phyloP scores from a whole-genome alignment of 306 rosid species.

The Rosa multiflora region DNA sequence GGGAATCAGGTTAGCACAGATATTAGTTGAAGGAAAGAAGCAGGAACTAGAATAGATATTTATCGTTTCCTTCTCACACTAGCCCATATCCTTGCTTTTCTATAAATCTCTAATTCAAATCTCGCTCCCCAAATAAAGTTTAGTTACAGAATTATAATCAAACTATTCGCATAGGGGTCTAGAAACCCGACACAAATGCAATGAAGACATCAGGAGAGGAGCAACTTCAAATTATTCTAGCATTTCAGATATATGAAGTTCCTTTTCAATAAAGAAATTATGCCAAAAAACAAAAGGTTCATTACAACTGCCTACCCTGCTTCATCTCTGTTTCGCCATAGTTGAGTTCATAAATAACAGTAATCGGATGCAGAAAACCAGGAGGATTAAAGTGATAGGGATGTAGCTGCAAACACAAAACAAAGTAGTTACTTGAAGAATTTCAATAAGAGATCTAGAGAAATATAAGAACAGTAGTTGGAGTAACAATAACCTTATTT shows the following conservation, averaged over 20 bases:
- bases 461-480: not conserved
- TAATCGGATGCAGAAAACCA: constrained; percentile 79
- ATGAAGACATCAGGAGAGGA: not conserved
- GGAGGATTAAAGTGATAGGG: constrained; percentile 85
- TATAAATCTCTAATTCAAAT: no score
- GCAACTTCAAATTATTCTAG: not conserved
- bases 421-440: constrained; percentile 20
- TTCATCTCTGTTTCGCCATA: constrained; percentile 97
- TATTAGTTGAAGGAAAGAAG: not conserved
- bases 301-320: constrained; percentile 62
- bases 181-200: not conserved
- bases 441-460: not conserved
- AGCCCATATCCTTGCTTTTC: not conserved
- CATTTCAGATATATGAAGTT: not conserved
- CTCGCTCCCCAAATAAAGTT: not conserved
- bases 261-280: not conserved
- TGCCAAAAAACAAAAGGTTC: not conserved
- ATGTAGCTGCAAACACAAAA: constrained; percentile 55
- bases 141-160: not conserved
- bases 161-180: not conserved
- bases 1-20: not conserved
- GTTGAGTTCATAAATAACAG: constrained; percentile 68
- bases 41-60: not conserved
- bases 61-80: not conserved
- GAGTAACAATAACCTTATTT: not conserved